These are phyloP conservation scores for Oidium heveae DNA, from an alignment of 2,329 filamentous ascomycete species.

Conservation along the genomic window DNA sequence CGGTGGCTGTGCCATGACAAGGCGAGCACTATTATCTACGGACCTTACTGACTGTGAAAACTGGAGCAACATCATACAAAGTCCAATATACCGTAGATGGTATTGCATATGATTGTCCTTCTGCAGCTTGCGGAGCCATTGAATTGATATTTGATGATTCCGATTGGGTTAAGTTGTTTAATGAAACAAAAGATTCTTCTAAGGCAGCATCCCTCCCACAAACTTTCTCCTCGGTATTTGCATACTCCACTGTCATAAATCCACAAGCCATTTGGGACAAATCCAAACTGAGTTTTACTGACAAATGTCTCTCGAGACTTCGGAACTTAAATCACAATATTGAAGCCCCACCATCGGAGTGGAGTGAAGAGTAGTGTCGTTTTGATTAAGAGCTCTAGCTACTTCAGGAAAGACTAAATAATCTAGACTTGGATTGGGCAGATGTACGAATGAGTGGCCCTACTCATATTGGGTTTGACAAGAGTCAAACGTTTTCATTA, in stretches of 20 bases:
- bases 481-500: too few relatives aligned
- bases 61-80: not conserved
- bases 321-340: not conserved
- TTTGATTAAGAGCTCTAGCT: not conserved
- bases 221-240: not conserved
- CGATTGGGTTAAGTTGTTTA: not conserved
- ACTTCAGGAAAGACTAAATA: not conserved
- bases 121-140: not conserved
- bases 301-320: not conserved
- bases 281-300: not conserved
- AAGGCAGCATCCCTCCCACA: not conserved
- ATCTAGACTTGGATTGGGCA: not conserved
- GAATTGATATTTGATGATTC: not conserved
- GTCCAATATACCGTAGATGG: not conserved
- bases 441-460: too few relatives aligned
- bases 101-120: not conserved
- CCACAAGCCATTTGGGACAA: not conserved
- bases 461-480: too few relatives aligned
- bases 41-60: not conserved
- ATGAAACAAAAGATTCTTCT: not conserved
- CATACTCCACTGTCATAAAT: not conserved
- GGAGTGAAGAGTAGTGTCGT: not conserved
- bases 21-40: not conserved
- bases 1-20: not conserved
- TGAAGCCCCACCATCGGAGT: not conserved